These are phyloP conservation scores for Akanthomyces lecanii DNA, from an alignment of 2,329 filamentous ascomycete species.

Conservation along the genomic window DNA sequence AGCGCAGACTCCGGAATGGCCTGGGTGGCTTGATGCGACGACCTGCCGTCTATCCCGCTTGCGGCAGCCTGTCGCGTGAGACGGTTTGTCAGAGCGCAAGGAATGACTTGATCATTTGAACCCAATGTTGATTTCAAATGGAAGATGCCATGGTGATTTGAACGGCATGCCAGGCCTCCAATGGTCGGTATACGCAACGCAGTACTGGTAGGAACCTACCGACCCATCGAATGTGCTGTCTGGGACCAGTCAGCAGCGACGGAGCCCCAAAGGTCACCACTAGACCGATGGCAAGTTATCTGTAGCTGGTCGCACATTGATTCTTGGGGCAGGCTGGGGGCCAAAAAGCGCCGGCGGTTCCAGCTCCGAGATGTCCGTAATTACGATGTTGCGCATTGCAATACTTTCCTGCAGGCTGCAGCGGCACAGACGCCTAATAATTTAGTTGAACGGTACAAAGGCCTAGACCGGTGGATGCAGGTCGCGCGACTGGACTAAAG, in stretches of 20 bases:
- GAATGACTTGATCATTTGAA: not conserved
- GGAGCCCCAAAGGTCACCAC: not conserved
- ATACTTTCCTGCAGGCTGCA: not conserved
- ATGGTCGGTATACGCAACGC: not conserved
- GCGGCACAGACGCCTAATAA: not conserved
- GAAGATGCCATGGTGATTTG: not conserved
- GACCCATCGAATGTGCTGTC: not conserved
- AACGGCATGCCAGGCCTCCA: not conserved
- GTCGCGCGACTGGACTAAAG: not conserved
- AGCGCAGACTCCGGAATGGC: not conserved
- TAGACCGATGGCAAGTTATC: no score
- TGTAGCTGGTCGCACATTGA: no score
- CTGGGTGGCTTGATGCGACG: not conserved
- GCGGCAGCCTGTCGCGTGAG: constrained; percentile 14
- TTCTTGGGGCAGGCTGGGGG: not conserved
- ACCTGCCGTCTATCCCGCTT: constrained; percentile 3
- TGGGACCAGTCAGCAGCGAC: not conserved
- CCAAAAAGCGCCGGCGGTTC: not conserved
- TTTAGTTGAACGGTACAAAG: not conserved
- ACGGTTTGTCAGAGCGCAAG: not conserved
- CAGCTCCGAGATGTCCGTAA: constrained; percentile 13
- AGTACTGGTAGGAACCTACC: not conserved
- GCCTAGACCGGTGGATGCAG: not conserved
- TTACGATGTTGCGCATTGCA: constrained; percentile 1
- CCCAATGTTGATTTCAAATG: not conserved